A percentile compares a stretch with the other conserved stretches of the same genome.
Evolutionary conservation across 176 grass and related monocot species (phyloP).

Genomic region (Rhynchospora tenuis): DNA sequence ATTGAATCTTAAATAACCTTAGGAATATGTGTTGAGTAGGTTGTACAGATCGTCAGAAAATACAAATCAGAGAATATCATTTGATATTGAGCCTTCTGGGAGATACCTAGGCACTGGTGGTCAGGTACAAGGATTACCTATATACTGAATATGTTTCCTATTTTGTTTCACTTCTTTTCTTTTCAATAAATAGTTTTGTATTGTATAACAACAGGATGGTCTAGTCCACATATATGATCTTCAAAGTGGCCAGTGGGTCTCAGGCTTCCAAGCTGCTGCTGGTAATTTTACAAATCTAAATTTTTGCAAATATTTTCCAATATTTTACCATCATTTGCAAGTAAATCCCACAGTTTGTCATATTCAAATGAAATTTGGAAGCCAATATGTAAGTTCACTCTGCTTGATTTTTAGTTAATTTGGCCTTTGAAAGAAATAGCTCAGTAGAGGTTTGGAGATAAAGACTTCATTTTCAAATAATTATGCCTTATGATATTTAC

Average conservation of each 20-base stretch:
- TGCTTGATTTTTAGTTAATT: not conserved
- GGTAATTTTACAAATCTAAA: conserved; percentile 39
- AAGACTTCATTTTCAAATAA: not conserved
- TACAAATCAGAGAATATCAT: conserved; percentile 92
- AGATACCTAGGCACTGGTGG: conserved; percentile 84
- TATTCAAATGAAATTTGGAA: conserved; percentile 13
- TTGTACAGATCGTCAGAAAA: conserved; percentile 79
- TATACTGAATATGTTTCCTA: conserved; percentile 13
- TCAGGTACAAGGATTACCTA: conserved; percentile 37
- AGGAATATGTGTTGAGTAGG: conserved; percentile 33
- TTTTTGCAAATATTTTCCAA: not conserved
- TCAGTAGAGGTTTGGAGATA: not conserved
- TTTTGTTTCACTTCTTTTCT: conserved; percentile 16
- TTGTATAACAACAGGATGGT: conserved; percentile 50
- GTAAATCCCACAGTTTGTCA: not conserved
- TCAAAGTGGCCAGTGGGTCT: conserved; percentile 72
- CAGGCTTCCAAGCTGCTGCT: conserved; percentile 77
- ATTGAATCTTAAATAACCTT: not conserved
- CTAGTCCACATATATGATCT: conserved; percentile 92
- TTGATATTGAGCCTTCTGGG: conserved; percentile 93
- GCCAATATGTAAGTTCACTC: not conserved
- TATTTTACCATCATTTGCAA: not conserved
- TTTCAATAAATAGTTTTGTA: conserved; percentile 14
- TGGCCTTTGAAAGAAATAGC: not conserved
- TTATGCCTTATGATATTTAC: not conserved